Percentiles rank a stretch among this genome's conserved stretches.
phyloP scores from a whole-genome alignment of 2,329 filamentous ascomycete species.

The Fusarium sp. region DNA sequence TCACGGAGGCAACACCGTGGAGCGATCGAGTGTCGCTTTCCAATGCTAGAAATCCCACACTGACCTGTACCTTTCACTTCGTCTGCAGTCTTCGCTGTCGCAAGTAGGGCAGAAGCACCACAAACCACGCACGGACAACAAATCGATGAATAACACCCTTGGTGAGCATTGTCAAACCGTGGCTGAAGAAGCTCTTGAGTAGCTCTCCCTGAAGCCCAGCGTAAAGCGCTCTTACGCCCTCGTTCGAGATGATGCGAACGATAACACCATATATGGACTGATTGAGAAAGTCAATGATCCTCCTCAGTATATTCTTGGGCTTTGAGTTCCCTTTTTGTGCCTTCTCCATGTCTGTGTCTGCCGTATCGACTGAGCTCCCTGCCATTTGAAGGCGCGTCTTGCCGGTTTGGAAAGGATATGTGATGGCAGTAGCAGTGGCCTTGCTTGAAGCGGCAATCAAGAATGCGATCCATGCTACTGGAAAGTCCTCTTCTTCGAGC shows the following conservation, averaged over 20 bases:
- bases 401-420: slow-evolving; percentile 88
- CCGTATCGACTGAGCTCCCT: slow-evolving; percentile 41
- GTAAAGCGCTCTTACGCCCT: slow-evolving; percentile 78
- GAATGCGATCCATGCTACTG: slow-evolving; percentile 55
- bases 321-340: not conserved
- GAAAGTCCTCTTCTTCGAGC: slow-evolving; percentile 56
- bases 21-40: slow-evolving; percentile 82
- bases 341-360: slow-evolving; percentile 13
- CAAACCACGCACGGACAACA: slow-evolving; percentile 78
- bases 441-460: slow-evolving; percentile 80
- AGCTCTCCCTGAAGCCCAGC: slow-evolving; percentile 81
- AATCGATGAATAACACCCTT: slow-evolving; percentile 81
- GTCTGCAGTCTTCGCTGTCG: slow-evolving; percentile 34
- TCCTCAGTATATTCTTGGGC: slow-evolving; percentile 13
- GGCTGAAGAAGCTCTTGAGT: slow-evolving; percentile 84
- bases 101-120: slow-evolving; percentile 49
- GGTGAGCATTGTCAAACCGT: slow-evolving; percentile 87
- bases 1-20: slow-evolving; percentile 84
- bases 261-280: slow-evolving; percentile 73
- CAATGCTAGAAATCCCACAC: slow-evolving; percentile 70
- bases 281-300: slow-evolving; percentile 43
- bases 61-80: slow-evolving; percentile 24
- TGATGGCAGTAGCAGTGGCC: slow-evolving; percentile 77
- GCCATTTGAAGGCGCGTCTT: slow-evolving; percentile 81
- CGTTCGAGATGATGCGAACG: slow-evolving; percentile 65